phyloP scores from a whole-genome alignment of 1,139 yeast genomes.

The Pneumocystis murina region DNA sequence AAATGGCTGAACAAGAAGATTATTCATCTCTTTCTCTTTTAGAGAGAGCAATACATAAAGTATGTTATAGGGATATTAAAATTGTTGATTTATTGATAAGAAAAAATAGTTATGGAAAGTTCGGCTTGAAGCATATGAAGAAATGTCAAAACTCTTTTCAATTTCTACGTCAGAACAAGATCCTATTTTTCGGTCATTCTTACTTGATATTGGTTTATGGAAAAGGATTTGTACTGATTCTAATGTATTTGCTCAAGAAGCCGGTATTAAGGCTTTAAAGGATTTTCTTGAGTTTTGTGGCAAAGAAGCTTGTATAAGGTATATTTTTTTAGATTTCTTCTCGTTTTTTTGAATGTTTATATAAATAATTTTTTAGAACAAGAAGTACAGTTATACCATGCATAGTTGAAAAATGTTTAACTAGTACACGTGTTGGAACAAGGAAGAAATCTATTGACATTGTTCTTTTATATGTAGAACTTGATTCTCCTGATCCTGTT shows the following conservation, averaged over 20 bases:
- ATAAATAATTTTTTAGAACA: conserved; percentile 13
- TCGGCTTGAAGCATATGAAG: conserved; percentile 66
- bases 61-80: conserved; percentile 16
- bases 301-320: conserved; percentile 24
- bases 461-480: conserved; percentile 47
- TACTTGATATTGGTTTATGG: conserved; percentile 36
- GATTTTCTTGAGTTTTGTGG: conserved; percentile 52
- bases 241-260: conserved; percentile 86
- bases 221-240: conserved; percentile 53
- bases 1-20: conserved; percentile 41
- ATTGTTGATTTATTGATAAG: not conserved
- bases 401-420: conserved; percentile 64
- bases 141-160: conserved; percentile 39
- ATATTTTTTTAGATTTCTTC: conserved; percentile 10
- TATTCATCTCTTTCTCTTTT: conserved; percentile 47
- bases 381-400: conserved; percentile 39
- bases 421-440: conserved; percentile 64
- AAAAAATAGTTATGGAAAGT: conserved; percentile 60
- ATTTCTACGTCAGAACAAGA: conserved; percentile 42
- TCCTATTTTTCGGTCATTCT: conserved; percentile 37
- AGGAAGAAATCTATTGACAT: conserved; percentile 51
- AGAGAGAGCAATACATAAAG: conserved; percentile 52
- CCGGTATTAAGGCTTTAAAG: conserved; percentile 46
- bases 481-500: conserved; percentile 49
- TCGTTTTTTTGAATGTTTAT: not conserved